Evolutionary conservation across 2,329 filamentous ascomycete genomes (phyloP), one percentile per base, ranked within the genome.

Genomic region (Drechslera avenae): DNA sequence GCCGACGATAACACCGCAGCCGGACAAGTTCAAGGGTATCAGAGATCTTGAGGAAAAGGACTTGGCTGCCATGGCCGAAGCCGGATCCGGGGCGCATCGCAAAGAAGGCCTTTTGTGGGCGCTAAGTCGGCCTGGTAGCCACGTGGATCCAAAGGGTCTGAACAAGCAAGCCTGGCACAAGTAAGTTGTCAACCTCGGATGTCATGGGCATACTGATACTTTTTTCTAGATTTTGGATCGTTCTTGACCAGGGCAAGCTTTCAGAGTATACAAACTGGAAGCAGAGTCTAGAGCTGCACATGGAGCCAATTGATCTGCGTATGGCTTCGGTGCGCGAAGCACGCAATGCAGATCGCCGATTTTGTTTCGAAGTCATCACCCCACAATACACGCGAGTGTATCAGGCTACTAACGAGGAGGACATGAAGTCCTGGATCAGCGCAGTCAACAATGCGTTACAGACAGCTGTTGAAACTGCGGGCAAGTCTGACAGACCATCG

Each of bases 231-330:
- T 99, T 97, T 75, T 99, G 94, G 94, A 95, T 99, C 58, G 94
- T 99, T 2, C 81, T 99, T 36, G 95, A 97, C 71, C 92, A 96
- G 74, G 94, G 94, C 18, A 96, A 94, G 71, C 81, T 99, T 13
- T 97, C 93, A 1, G 94, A 99, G 70, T 99, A 99, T 75, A 96
- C 92, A 71, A 97, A 99, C 73, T 99, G 94, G 94, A 99, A 99
- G 75, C 91, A 99, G 72, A 93, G 86, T 72, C 83, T 99, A 18
- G 94, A 99, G 73, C 79, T 97, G 19, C 95, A 99, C 72, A 97
- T 96, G 86, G 94, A 97, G 2, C 94, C 94, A 0, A 97, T 99
- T 59, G 95, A 99, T 73, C 80, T 99, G 37, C 89, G 94, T 30
- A 94, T 97, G 86, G 94, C 94, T 8, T 97, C 94, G 13, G 95